phyloP scores from a whole-genome alignment of 2,329 filamentous ascomycete species.

The Thielaviopsis musarum region DNA sequence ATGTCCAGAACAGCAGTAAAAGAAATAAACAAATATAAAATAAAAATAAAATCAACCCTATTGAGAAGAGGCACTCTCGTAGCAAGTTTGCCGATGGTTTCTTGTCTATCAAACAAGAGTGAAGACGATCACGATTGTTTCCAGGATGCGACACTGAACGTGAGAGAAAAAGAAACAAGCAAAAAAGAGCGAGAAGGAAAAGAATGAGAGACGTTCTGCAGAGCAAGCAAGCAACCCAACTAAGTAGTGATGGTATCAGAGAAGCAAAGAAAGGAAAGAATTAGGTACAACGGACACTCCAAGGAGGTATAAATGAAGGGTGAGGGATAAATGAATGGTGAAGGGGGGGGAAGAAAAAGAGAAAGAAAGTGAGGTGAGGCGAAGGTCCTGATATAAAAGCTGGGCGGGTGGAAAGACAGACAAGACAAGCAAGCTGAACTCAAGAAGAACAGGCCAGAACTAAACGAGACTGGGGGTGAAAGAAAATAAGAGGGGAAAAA shows the following conservation, averaged over 20 bases:
- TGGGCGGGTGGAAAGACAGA: too few species aligned
- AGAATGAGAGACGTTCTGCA: too few species aligned
- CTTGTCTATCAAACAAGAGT: constrained; percentile 4
- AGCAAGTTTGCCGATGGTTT: neutral
- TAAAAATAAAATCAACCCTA: neutral
- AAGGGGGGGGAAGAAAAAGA: neutral
- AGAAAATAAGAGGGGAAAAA: constrained; percentile 18
- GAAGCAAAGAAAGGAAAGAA: constrained; percentile 14
- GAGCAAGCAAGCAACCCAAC: too few species aligned
- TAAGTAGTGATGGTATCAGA: too few species aligned
- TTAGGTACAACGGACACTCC: constrained; percentile 11
- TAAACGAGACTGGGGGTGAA: constrained; percentile 3
- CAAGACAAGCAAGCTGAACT: constrained; percentile 13
- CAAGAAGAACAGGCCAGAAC: neutral
- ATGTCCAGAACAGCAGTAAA: neutral
- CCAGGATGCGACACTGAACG: neutral
- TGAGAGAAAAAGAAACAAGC: neutral
- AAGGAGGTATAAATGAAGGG: neutral
- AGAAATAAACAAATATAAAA: neutral
- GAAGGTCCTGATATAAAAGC: constrained; percentile 10
- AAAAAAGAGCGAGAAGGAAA: constrained; percentile 18
- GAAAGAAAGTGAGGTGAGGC: constrained; percentile 14
- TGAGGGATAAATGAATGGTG: neutral
- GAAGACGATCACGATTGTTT: neutral
- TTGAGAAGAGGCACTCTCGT: neutral